Conservation (phyloP, 345 rosid species). For the Pelargonium nanum region DNA sequence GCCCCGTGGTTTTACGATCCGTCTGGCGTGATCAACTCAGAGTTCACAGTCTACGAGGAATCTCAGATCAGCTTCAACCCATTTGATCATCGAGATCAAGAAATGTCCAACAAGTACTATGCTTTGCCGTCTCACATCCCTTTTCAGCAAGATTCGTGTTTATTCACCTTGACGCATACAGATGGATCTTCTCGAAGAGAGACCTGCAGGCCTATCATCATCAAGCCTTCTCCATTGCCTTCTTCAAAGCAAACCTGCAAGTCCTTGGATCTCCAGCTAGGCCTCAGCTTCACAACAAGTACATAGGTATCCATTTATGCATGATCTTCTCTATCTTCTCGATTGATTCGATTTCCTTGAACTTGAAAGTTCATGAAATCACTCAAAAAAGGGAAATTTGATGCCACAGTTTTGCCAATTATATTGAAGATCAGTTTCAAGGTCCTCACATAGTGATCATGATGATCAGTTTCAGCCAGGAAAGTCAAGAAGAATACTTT, state of each 20-base stretch:
- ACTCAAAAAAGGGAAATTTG: too few species aligned
- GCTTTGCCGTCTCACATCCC: conserved; percentile 16
- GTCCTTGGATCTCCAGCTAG: conserved; percentile 64
- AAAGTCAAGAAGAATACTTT: too few species aligned
- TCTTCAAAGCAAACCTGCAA: conserved; percentile 36
- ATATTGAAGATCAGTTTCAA: too few species aligned
- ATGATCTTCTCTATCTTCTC: too few species aligned
- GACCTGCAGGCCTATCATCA: conserved; percentile 23
- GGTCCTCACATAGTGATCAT: too few species aligned
- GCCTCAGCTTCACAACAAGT: conserved; percentile 40
- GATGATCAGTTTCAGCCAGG: too few species aligned
- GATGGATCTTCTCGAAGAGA: conserved; percentile 17
- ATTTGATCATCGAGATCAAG: conserved; percentile 7
- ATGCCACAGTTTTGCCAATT: too few species aligned
- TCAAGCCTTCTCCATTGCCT: conserved; percentile 30
- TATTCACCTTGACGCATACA: conserved; percentile 25
- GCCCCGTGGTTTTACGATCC: conserved; percentile 37
- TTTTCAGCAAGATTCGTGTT: conserved; percentile 22
- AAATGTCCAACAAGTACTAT: too few species aligned
- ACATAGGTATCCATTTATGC: too few species aligned
- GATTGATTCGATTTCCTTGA: too few species aligned
- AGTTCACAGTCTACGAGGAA: conserved; percentile 31
- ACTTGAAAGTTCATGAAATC: too few species aligned
- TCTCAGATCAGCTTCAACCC: conserved; percentile 62
- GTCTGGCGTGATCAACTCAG: conserved; percentile 12